Evolutionary conservation across 148 eudicot genomes (phyloP).

Genomic region (Amaranthus hypochondriacus): DNA sequence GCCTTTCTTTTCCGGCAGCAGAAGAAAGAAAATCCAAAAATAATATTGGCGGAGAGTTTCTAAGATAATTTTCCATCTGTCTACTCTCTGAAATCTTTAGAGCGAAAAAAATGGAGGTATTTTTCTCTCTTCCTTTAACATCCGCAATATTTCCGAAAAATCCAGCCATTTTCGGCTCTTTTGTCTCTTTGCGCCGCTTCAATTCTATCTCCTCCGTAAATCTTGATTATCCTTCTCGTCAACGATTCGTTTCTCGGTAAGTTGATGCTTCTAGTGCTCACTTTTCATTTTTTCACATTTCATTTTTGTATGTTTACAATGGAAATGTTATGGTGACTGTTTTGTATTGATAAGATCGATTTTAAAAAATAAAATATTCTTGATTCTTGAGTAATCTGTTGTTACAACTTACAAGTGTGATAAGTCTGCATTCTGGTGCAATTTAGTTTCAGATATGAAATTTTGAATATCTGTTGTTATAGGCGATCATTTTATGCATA

Average conservation of each 20-base stretch:
- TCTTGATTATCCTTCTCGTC: conserved; percentile 14
- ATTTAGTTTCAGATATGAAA: background rate
- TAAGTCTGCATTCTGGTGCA: background rate
- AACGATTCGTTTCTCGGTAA: conserved; percentile 32
- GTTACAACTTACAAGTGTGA: background rate
- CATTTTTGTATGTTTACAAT: background rate
- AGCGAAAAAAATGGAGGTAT: conserved; percentile 33
- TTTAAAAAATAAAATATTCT: background rate
- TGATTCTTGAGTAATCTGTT: background rate
- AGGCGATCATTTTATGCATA: background rate
- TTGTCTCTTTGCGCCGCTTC: conserved; percentile 18
- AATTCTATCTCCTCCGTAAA: conserved; percentile 19
- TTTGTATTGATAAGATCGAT: background rate
- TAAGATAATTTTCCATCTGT: no score
- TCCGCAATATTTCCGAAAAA: conserved; percentile 15
- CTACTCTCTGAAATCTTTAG: no score
- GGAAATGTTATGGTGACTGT: background rate
- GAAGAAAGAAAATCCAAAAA: no score
- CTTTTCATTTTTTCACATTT: background rate
- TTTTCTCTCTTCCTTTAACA: conserved; percentile 31
- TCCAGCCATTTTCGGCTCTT: conserved; percentile 22
- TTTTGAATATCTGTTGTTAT: background rate
- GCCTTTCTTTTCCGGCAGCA: background rate
- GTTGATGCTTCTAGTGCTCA: background rate
- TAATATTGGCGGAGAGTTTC: no score